Conservation (phyloP, 805 yeast species). For the Komagataella ulmi region DNA sequence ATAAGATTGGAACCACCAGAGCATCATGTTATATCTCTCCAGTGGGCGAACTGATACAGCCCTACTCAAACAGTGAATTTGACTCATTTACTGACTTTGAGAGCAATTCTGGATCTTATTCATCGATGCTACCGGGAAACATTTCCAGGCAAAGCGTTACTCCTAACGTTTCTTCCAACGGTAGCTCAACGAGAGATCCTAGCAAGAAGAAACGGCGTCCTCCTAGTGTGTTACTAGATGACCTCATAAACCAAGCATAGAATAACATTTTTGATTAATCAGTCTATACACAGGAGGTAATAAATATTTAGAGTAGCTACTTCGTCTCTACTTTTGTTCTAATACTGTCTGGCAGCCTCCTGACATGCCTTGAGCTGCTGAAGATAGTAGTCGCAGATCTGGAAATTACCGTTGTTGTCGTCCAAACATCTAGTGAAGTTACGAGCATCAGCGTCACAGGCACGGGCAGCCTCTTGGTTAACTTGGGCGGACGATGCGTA, state of each 20-base stretch:
- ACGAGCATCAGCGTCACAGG: constrained; percentile 90
- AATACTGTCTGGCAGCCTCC: constrained; percentile 79
- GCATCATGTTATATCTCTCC: neutral
- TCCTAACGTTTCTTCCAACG: neutral
- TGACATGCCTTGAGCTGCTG: constrained; percentile 98
- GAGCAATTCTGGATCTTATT: neutral
- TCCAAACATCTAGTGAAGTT: constrained; percentile 90
- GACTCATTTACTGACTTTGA: neutral
- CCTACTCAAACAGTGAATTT: neutral
- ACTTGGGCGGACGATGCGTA: constrained; percentile 23
- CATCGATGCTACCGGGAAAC: neutral
- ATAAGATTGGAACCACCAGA: neutral
- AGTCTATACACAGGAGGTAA: neutral
- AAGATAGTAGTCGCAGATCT: constrained; percentile 90
- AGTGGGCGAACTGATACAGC: neutral
- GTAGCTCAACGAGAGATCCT: neutral
- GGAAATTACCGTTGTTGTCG: constrained; percentile 92
- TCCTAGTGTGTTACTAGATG: neutral
- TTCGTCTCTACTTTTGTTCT: constrained; percentile 8
- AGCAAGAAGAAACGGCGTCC: neutral
- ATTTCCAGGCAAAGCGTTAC: neutral
- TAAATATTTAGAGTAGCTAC: neutral
- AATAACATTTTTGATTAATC: too few relatives aligned
- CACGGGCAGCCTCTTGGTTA: constrained; percentile 29
- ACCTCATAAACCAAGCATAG: neutral